A percentile compares a stretch with the other conserved stretches of the same genome.
phyloP scores from a whole-genome alignment of 208 protist genomes.

The Novymonas esmeraldas region DNA sequence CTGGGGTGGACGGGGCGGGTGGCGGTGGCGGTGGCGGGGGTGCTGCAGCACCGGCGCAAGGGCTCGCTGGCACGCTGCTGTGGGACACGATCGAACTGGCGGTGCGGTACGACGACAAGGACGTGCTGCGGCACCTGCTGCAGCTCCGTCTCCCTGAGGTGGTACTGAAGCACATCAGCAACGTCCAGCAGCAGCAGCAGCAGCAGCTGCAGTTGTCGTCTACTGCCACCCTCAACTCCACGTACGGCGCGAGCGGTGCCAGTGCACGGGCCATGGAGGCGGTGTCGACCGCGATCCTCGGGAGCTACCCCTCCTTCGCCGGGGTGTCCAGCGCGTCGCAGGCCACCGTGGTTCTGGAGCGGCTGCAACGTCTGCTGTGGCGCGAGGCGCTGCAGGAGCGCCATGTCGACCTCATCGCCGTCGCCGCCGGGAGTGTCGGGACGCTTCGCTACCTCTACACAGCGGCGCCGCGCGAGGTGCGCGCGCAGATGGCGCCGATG shows the following conservation, averaged over 20 bases:
- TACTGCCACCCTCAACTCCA: neutral
- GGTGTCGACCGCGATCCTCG: slow-evolving; percentile 9
- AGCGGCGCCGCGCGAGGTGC: slow-evolving; percentile 4
- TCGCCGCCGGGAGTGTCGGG: slow-evolving; percentile 61
- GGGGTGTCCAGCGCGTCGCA: slow-evolving; percentile 26
- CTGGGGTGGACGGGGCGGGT: no score
- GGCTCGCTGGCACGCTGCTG: slow-evolving; percentile 44
- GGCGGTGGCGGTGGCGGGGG: neutral
- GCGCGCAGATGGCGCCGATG: slow-evolving; percentile 42
- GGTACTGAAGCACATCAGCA: slow-evolving; percentile 24
- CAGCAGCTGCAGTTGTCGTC: slow-evolving; percentile 12
- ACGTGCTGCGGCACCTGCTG: slow-evolving; percentile 52
- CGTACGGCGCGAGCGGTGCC: neutral
- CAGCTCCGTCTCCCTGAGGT: slow-evolving; percentile 38
- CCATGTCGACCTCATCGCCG: slow-evolving; percentile 65
- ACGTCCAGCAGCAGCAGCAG: slow-evolving; percentile 20
- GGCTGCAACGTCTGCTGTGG: slow-evolving; percentile 54
- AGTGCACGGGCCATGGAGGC: slow-evolving; percentile 20
- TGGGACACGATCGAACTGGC: slow-evolving; percentile 73
- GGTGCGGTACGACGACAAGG: slow-evolving; percentile 74
- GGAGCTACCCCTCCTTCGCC: slow-evolving; percentile 46
- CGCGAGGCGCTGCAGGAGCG: slow-evolving; percentile 53
- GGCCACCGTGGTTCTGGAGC: slow-evolving; percentile 27
- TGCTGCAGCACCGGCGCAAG: neutral
- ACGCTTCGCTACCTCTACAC: slow-evolving; percentile 46